Conservation (phyloP, 768 basidiomycete genomes). For the Macrolepiota fuliginosa region DNA sequence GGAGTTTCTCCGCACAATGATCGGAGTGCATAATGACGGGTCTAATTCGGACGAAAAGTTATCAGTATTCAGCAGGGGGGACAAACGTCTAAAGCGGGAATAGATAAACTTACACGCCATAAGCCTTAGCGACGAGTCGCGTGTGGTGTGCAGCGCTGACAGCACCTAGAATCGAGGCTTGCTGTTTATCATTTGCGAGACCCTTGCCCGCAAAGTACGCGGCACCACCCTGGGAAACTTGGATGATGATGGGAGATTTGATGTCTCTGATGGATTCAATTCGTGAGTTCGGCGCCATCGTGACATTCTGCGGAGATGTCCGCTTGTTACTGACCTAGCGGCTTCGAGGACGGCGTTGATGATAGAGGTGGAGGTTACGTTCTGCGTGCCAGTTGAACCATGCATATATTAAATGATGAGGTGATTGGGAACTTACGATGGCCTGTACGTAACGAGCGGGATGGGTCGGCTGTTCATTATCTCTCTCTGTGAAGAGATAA, state of each 20-base stretch:
- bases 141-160: conserved; percentile 91
- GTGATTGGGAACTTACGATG: conserved; percentile 54
- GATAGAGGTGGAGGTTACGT: conserved; percentile 94
- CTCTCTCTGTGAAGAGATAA: neutral
- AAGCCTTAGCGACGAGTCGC: conserved; percentile 80
- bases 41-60: conserved; percentile 33
- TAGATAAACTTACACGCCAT: conserved; percentile 76
- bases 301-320: conserved; percentile 1
- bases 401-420: neutral
- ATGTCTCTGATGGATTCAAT: conserved; percentile 57
- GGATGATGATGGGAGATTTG: conserved; percentile 97
- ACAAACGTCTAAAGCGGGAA: neutral
- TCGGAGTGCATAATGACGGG: conserved; percentile 98
- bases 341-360: conserved; percentile 96
- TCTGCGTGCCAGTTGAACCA: conserved; percentile 43
- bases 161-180: conserved; percentile 93
- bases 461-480: conserved; percentile 7
- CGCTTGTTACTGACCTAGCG: conserved; percentile 58
- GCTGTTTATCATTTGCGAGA: conserved; percentile 89
- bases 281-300: conserved; percentile 9
- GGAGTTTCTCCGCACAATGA: conserved; percentile 97
- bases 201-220: conserved; percentile 98
- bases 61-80: neutral
- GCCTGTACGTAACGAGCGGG: conserved; percentile 43
- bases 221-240: conserved; percentile 94